phyloP scores from a whole-genome alignment of 2,329 filamentous ascomycete species.

The Phyllosticta citriasiana region DNA sequence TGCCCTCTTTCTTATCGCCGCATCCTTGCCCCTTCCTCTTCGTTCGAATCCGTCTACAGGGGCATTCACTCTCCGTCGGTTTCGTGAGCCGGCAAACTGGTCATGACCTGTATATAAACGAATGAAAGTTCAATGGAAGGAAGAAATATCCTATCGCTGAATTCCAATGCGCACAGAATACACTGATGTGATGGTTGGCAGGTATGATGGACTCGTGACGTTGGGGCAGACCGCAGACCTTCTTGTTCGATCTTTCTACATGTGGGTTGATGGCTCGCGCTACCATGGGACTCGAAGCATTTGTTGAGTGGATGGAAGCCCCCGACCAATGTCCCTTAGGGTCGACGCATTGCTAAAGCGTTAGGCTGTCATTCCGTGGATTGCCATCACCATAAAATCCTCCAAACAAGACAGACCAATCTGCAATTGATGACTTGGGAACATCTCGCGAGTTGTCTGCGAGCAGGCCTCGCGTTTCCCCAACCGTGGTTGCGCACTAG shows the following conservation, averaged over 20 bases:
- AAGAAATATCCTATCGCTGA: constrained; percentile 1
- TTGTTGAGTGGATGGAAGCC: neutral
- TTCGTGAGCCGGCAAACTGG: constrained; percentile 6
- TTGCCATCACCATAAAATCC: too few relatives aligned
- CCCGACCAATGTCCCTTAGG: neutral
- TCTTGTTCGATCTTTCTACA: neutral
- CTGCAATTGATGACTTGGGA: too few relatives aligned
- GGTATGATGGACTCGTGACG: neutral
- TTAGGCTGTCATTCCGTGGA: too few relatives aligned
- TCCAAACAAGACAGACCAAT: too few relatives aligned
- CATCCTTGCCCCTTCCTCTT: constrained; percentile 8
- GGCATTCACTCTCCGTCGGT: constrained; percentile 10
- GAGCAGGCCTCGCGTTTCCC: too few relatives aligned
- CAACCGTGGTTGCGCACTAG: too few relatives aligned
- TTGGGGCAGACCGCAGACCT: neutral
- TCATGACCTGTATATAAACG: constrained; percentile 10
- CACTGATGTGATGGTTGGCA: neutral
- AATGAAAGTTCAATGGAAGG: constrained; percentile 10
- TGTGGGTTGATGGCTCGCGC: too few relatives aligned
- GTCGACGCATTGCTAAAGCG: too few relatives aligned
- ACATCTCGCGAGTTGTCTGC: too few relatives aligned
- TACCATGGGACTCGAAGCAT: neutral
- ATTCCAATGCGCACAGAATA: neutral
- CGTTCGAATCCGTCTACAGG: constrained; percentile 10
- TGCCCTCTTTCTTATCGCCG: constrained; percentile 9